These are phyloP conservation scores for Rhododendron simsii DNA, from an alignment of 148 eudicot genomes.

Conservation along the genomic window DNA sequence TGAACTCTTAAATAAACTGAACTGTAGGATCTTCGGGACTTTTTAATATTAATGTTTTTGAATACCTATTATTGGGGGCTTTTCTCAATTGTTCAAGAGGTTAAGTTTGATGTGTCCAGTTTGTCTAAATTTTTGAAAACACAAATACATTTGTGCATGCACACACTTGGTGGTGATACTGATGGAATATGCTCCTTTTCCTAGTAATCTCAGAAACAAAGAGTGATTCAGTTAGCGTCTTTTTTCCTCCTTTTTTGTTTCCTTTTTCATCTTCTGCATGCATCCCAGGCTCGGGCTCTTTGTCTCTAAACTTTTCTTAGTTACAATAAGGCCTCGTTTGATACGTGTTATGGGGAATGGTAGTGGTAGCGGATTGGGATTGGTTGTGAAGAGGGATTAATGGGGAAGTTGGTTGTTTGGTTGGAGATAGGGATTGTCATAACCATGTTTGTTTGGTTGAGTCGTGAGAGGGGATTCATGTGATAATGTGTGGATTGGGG, in stretches of 20 bases:
- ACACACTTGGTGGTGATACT: not conserved
- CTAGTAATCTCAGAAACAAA: not conserved
- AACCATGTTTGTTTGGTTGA: no score
- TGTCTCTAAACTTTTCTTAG: not conserved
- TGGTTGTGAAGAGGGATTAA: no score
- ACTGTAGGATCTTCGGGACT: not conserved
- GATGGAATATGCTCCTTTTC: not conserved
- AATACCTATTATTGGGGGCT: not conserved
- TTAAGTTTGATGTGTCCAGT: not conserved
- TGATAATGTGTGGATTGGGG: no score
- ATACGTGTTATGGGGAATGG: not conserved
- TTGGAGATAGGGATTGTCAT: no score
- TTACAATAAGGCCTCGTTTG: not conserved
- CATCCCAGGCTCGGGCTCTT: not conserved
- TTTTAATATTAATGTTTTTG: not conserved
- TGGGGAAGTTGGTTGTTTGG: no score
- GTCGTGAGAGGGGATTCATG: no score
- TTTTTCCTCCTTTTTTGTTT: not conserved
- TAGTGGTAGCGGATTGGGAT: no score
- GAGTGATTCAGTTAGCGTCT: not conserved
- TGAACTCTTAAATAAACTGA: not conserved
- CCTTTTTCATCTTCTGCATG: not conserved
- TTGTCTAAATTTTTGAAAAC: not conserved
- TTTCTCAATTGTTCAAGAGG: not conserved
- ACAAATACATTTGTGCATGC: not conserved